These are phyloP conservation scores for Candida dubliniensis DNA, from an alignment of 1,139 yeast species.

Conservation along the genomic window DNA sequence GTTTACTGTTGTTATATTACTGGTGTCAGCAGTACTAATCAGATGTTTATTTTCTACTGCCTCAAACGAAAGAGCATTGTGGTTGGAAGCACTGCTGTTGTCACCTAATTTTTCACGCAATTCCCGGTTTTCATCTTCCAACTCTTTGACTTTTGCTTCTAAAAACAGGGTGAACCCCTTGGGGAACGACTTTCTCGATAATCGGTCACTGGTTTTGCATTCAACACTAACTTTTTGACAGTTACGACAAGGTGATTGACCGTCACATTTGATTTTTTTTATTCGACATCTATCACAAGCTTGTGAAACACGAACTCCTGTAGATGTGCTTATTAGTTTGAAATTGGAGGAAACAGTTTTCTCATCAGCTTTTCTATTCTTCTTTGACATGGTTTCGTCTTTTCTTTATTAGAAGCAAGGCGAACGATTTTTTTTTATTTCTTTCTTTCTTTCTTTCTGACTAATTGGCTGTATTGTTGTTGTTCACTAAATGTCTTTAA, in stretches of 20 bases:
- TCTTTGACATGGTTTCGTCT: conserved; percentile 1
- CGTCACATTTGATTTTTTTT: conserved; percentile 77
- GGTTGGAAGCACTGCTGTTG: not conserved
- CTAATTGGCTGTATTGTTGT: not conserved
- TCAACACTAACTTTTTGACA: conserved; percentile 64
- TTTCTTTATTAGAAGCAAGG: not conserved
- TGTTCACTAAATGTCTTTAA: too few relatives aligned
- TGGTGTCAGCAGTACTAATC: not conserved
- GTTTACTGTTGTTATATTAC: conserved; percentile 1
- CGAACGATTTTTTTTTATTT: not conserved
- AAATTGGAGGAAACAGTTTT: conserved; percentile 23
- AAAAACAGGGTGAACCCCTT: conserved; percentile 75
- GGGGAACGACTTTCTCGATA: conserved; percentile 72
- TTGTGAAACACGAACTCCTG: conserved; percentile 59
- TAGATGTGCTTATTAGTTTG: conserved; percentile 41
- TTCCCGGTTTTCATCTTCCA: conserved; percentile 58
- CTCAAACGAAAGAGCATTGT: conserved; percentile 1
- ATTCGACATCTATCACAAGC: conserved; percentile 81
- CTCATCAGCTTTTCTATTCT: conserved; percentile 1
- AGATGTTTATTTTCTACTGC: not conserved
- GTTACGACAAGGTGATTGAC: conserved; percentile 67
- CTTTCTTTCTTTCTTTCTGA: not conserved
- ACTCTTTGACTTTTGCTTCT: conserved; percentile 57
- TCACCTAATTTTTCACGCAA: conserved; percentile 24
- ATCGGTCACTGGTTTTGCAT: conserved; percentile 70